Conservation (phyloP, 352 stramenopile species). For the Pythium chondricola region DNA sequence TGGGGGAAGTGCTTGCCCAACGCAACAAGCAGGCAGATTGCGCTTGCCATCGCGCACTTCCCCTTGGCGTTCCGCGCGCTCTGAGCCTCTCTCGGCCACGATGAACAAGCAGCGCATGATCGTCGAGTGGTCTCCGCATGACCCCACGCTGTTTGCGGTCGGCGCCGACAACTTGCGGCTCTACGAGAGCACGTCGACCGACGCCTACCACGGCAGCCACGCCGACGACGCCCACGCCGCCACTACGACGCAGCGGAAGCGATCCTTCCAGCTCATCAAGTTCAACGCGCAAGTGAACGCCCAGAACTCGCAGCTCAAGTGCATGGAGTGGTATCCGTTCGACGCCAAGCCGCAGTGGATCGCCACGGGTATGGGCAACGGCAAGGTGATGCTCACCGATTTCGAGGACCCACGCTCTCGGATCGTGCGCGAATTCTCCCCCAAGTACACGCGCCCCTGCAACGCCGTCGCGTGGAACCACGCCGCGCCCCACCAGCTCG, state of each 20-base stretch:
- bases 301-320: slow-evolving; percentile 61
- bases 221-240: background rate
- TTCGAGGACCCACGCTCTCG: slow-evolving; percentile 63
- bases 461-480: slow-evolving; percentile 83
- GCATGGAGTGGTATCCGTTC: slow-evolving; percentile 80
- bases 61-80: background rate
- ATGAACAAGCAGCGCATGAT: slow-evolving; percentile 76
- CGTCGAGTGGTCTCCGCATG: slow-evolving; percentile 81
- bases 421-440: slow-evolving; percentile 63
- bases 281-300: slow-evolving; percentile 34
- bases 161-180: slow-evolving; percentile 76
- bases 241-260: slow-evolving; percentile 77
- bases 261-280: slow-evolving; percentile 74
- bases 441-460: slow-evolving; percentile 79
- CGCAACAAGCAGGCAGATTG: background rate
- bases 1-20: background rate
- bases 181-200: slow-evolving; percentile 49
- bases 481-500: slow-evolving; percentile 66
- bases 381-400: slow-evolving; percentile 81
- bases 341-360: slow-evolving; percentile 69
- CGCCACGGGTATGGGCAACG: slow-evolving; percentile 59
- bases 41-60: background rate
- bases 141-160: slow-evolving; percentile 77
- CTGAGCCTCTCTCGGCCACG: background rate
- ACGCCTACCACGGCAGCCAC: slow-evolving; percentile 4